A percentile compares a stretch with the other conserved stretches of the same genome.
Conservation (phyloP, 2,329 filamentous ascomycete species). For the Trichoderma atrobrunneum region DNA sequence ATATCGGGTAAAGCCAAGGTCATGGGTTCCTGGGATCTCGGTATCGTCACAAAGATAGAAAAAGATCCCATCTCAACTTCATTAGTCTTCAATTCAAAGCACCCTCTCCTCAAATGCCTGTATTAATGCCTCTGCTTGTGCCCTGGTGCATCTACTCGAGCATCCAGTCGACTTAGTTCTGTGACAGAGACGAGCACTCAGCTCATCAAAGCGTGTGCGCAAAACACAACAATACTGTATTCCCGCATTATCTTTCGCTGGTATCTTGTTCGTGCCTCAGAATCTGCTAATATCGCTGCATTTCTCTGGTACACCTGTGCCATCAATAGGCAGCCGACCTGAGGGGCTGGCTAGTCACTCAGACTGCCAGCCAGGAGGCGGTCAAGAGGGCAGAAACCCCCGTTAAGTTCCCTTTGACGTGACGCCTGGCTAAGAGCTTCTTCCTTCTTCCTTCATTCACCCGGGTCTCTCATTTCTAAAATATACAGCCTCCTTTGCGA, state of each 20-base stretch:
- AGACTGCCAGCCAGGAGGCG: neutral
- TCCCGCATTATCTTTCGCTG: too few species aligned
- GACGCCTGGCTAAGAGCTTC: neutral
- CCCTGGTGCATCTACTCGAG: neutral
- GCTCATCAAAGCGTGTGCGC: neutral
- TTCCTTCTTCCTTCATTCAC: neutral
- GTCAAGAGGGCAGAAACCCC: neutral
- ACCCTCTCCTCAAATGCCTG: accelerated
- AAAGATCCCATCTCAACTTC: neutral
- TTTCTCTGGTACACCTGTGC: neutral
- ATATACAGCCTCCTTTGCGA: neutral
- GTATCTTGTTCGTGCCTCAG: too few species aligned
- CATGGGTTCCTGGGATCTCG: neutral
- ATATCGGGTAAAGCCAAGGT: neutral
- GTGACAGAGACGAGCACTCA: neutral
- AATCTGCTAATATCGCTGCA: neutral
- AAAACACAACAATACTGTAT: neutral
- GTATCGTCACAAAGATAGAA: neutral
- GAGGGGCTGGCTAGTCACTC: neutral
- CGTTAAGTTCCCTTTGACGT: neutral
- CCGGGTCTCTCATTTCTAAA: neutral
- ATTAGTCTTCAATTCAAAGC: neutral
- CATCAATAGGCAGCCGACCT: neutral
- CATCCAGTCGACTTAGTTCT: neutral
- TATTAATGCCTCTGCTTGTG: neutral